Conservation (phyloP, 148 eudicot species). For the Diospyros kaki region DNA sequence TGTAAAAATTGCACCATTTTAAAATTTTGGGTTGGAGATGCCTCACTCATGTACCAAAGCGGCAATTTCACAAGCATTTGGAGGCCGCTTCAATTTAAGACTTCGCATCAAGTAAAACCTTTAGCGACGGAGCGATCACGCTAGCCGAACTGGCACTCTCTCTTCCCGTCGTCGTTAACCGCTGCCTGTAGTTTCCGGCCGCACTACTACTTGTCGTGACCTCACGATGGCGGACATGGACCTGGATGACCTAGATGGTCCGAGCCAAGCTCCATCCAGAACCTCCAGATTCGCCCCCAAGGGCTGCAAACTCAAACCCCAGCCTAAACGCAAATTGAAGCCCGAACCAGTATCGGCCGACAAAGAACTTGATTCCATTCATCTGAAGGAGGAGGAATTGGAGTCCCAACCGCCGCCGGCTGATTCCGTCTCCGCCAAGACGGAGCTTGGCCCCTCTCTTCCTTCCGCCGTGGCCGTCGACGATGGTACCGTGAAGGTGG, state of each 20-base stretch:
- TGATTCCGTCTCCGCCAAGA: slow-evolving; percentile 12
- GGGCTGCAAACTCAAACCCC: slow-evolving; percentile 39
- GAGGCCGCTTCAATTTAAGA: too few species aligned
- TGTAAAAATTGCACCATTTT: too few species aligned
- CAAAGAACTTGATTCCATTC: neutral
- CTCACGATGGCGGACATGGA: slow-evolving; percentile 46
- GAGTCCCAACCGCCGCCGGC: slow-evolving; percentile 7
- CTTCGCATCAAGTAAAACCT: too few species aligned
- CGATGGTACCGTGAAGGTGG: slow-evolving; percentile 17
- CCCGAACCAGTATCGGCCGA: slow-evolving; percentile 15
- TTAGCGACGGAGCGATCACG: too few species aligned
- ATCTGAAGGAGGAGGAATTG: slow-evolving; percentile 11
- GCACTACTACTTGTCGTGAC: too few species aligned
- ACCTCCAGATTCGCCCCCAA: slow-evolving; percentile 54
- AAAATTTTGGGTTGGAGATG: too few species aligned
- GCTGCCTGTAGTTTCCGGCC: too few species aligned
- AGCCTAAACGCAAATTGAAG: slow-evolving; percentile 29
- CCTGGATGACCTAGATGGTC: slow-evolving; percentile 52
- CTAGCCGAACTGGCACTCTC: too few species aligned
- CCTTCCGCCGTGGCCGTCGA: neutral
- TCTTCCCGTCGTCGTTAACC: too few species aligned
- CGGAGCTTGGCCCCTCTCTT: slow-evolving; percentile 7
- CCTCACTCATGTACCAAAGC: too few species aligned
- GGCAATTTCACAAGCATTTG: too few species aligned
- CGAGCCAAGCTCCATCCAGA: slow-evolving; percentile 22